Conservation (phyloP, 768 basidiomycete genomes). For the Lanmaoa pseudosensibilis region DNA sequence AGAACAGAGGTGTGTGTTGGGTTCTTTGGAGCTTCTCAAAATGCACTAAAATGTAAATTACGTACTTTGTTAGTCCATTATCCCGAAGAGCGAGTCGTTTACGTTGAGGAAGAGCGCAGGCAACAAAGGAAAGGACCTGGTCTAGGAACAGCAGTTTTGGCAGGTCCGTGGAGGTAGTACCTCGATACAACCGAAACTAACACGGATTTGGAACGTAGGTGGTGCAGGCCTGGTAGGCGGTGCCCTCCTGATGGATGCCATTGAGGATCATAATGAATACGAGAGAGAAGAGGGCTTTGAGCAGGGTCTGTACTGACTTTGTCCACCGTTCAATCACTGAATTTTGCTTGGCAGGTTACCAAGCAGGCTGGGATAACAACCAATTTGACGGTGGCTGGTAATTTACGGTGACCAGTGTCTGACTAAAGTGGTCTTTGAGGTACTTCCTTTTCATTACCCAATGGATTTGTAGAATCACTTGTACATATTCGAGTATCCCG, state of each 20-base stretch:
- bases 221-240: constrained; percentile 72
- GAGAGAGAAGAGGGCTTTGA: constrained; percentile 36
- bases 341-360: constrained; percentile 29
- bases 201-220: constrained; percentile 33
- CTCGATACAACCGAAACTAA: constrained; percentile 1
- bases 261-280: constrained; percentile 43
- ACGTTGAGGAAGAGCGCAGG: constrained; percentile 37
- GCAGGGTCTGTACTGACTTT: constrained; percentile 30
- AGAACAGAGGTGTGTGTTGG: constrained; percentile 24
- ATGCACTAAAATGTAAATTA: constrained; percentile 1
- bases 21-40: background rate
- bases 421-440: background rate
- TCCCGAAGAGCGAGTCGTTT: constrained; percentile 33
- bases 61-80: constrained; percentile 30
- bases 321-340: constrained; percentile 5
- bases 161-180: constrained; percentile 37
- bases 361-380: constrained; percentile 23
- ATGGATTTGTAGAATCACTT: constrained; percentile 19
- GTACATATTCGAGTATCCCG: constrained; percentile 1
- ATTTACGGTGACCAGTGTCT: background rate
- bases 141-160: constrained; percentile 46
- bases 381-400: constrained; percentile 10
- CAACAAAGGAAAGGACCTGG: constrained; percentile 51
- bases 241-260: constrained; percentile 49
- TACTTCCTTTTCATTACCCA: constrained; percentile 1